These are phyloP conservation scores for Aureobasidium uvarum DNA, from an alignment of 2,329 filamentous ascomycete genomes.

Conservation along the genomic window DNA sequence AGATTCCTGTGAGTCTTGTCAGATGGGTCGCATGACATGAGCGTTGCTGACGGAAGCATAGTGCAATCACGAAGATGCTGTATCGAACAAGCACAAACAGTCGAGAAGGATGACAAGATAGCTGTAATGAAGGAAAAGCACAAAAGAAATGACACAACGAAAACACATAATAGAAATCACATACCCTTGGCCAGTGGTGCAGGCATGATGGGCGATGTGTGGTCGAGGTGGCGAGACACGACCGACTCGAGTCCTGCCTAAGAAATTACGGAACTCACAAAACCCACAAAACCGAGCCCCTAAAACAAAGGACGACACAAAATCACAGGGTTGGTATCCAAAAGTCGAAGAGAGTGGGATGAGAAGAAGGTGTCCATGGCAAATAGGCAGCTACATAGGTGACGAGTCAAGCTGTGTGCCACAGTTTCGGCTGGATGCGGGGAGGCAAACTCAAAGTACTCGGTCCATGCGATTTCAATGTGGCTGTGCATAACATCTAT, in stretches of 20 bases:
- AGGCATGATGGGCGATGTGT: conserved; percentile 13
- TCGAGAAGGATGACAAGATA: neutral
- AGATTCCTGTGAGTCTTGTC: conserved; percentile 52
- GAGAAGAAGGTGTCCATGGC: neutral
- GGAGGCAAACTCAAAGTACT: conserved; percentile 9
- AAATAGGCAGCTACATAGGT: conserved; percentile 18
- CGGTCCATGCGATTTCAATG: neutral
- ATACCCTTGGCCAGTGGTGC: conserved; percentile 24
- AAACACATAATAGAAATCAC: conserved; percentile 4
- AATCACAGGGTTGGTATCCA: neutral
- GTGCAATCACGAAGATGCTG: neutral
- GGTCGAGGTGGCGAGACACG: conserved; percentile 7
- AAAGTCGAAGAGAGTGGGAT: neutral
- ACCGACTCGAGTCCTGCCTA: neutral
- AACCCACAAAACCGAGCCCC: neutral
- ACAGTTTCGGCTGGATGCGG: neutral
- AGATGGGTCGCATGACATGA: conserved; percentile 6
- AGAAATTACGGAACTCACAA: neutral
- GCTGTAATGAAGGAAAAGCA: neutral
- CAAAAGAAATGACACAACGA: neutral
- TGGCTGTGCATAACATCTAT: neutral
- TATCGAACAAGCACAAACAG: neutral
- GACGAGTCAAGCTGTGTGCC: neutral
- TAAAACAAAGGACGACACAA: neutral
- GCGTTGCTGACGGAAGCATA: neutral